Conservation (phyloP, 1,284 basidiomycete species). For the Mycena sp. region DNA sequence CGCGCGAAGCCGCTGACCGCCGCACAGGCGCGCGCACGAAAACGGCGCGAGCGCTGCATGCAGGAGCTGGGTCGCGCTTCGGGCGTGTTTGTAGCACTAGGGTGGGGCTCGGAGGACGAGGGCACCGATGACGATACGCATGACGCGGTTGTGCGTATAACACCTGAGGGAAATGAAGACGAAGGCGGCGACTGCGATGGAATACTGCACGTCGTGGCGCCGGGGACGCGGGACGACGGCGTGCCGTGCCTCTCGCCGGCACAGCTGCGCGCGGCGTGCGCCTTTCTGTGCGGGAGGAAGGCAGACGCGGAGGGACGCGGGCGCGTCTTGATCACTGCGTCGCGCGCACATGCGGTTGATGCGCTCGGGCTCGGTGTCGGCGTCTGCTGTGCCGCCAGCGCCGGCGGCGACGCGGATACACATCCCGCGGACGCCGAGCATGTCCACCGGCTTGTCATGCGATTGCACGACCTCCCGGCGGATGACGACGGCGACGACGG, state of each 20-base stretch:
- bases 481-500: not conserved
- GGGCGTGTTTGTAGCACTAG: slow-evolving; percentile 10
- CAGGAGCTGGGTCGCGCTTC: slow-evolving; percentile 14
- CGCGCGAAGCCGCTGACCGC: not conserved
- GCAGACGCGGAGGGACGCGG: not conserved
- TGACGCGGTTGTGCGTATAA: slow-evolving; percentile 13
- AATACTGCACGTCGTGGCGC: not conserved
- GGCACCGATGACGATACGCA: not conserved
- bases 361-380: slow-evolving; percentile 14
- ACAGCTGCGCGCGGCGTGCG: slow-evolving; percentile 12
- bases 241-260: slow-evolving; percentile 5
- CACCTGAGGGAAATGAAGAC: not conserved
- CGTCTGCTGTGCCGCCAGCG: not conserved
- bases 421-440: not conserved
- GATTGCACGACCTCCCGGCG: slow-evolving; percentile 20
- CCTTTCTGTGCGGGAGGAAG: not conserved
- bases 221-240: slow-evolving; percentile 11
- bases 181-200: not conserved
- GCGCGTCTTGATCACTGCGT: slow-evolving; percentile 8
- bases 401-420: not conserved
- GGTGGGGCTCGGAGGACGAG: not conserved
- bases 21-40: not conserved
- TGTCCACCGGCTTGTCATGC: slow-evolving; percentile 10
- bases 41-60: not conserved
- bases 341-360: slow-evolving; percentile 5